Base-by-base conservation (phyloP, 768 basidiomycete species). In the Coprinellus micaceus region DNA sequence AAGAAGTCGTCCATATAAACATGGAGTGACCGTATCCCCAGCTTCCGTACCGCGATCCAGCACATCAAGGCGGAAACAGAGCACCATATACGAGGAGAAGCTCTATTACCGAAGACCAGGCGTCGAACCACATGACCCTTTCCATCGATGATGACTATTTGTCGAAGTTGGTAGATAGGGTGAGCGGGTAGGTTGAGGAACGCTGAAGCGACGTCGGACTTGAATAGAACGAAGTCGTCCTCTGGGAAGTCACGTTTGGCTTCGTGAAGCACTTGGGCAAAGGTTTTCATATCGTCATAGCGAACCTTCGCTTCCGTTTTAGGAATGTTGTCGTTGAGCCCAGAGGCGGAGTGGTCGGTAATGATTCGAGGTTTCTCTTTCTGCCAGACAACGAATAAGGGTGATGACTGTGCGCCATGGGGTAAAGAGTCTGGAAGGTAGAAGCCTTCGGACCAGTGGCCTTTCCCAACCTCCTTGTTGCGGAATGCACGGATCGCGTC, bases 91-190 rank as follows among this genome's bases (percentile, higher is more conserved):
- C 54, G 57, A 1, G 65, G 68, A 0, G 65, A 66, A 3, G 60
- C 64, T 9, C 62, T 52, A 21, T 61, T 66, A 0, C 71, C 69
- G 48, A 72, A 71, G 6, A 66, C 64, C 1, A 67, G 59, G 12
- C 62, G 61, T 1, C 66, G 66, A 26, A 71, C 66, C 19, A 74
- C 62, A 46, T 67, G 60, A 3, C 48, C 44, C 2, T 43, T 25
- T 4, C 54, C 61, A 47, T 72, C 67, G 19, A 69, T 63, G 4
- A 29, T 56, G 15, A 73, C 61, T 15, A 70, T 60, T 47, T 75
- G 73, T n/a, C 59, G 56, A 0, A 71, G 40, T 44, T 75, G 72
- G 66, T 67, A 75, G 19, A 70, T 7, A 7, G 69, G 71, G 51
- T 73, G 68, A 3, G 62, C 62, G 3, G 69, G 70, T 0, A 72